These are phyloP conservation scores for Ophiostoma angusticollis DNA, from an alignment of 2,329 filamentous ascomycete genomes.

Conservation along the genomic window DNA sequence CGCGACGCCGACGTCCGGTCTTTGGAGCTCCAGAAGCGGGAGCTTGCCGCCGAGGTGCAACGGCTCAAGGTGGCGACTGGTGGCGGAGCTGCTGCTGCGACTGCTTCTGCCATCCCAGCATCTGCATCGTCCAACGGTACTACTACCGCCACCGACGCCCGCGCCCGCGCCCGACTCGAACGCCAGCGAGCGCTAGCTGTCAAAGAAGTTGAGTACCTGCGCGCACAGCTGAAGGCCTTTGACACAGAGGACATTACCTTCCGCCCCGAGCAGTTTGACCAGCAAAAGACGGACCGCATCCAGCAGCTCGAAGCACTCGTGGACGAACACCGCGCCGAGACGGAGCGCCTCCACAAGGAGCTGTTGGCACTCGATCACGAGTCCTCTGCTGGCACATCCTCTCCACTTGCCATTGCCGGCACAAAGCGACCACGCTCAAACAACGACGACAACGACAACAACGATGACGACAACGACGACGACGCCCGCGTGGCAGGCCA, in stretches of 20 bases:
- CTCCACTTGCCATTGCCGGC: slow-evolving; percentile 23
- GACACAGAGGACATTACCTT: slow-evolving; percentile 82
- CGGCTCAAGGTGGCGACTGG: slow-evolving; percentile 42
- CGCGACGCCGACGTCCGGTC: slow-evolving; percentile 62
- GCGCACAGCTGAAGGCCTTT: slow-evolving; percentile 79
- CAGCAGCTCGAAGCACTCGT: slow-evolving; percentile 75
- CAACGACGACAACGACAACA: slow-evolving; percentile 39
- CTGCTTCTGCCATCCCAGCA: slow-evolving; percentile 12
- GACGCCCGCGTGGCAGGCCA: slow-evolving; percentile 54
- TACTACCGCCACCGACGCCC: slow-evolving; percentile 33
- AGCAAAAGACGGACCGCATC: slow-evolving; percentile 60
- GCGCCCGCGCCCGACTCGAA: slow-evolving; percentile 64
- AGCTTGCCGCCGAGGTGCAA: slow-evolving; percentile 56
- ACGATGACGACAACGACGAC: slow-evolving; percentile 36
- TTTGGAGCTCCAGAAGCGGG: slow-evolving; percentile 56
- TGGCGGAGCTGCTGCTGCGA: slow-evolving; percentile 9
- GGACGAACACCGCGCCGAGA: slow-evolving; percentile 72
- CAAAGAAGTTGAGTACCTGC: slow-evolving; percentile 89
- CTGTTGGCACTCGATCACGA: slow-evolving; percentile 48
- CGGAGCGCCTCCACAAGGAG: slow-evolving; percentile 61
- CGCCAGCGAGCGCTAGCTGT: slow-evolving; percentile 72
- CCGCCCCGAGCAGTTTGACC: slow-evolving; percentile 66
- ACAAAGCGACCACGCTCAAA: slow-evolving; percentile 54
- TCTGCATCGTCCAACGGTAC: background rate
- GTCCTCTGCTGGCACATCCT: slow-evolving; percentile 20